Conservation (phyloP, 352 stramenopile species). For the Phytophthora syringae region DNA sequence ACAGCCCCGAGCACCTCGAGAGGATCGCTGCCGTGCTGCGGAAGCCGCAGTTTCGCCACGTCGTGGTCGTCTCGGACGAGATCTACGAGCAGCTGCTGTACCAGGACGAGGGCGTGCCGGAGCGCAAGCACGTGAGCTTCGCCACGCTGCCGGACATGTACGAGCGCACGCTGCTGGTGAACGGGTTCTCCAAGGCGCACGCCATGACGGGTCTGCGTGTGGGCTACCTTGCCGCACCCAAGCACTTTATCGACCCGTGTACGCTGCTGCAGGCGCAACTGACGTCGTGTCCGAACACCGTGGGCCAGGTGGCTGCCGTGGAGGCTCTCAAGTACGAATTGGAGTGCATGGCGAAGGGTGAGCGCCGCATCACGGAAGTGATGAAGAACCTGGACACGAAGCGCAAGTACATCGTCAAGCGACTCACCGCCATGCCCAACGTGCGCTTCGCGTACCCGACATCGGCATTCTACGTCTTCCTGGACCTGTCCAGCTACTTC, state of each 20-base stretch:
- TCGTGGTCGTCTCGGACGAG: conserved; percentile 93
- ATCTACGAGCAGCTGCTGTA: conserved; percentile 98
- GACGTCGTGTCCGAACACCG: conserved; percentile 93
- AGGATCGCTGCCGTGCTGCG: conserved; percentile 62
- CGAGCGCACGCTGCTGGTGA: conserved; percentile 93
- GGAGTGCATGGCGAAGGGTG: conserved; percentile 58
- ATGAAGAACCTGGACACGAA: conserved; percentile 78
- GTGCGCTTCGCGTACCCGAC: conserved; percentile 88
- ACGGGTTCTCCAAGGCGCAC: conserved; percentile 97
- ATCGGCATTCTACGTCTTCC: conserved; percentile 96
- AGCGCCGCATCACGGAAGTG: conserved; percentile 60
- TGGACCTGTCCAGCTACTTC: conserved; percentile 90
- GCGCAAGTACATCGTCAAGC: conserved; percentile 90
- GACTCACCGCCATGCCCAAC: conserved; percentile 85
- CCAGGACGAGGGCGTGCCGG: conserved; percentile 67
- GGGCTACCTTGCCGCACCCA: conserved; percentile 89
- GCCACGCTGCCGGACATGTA: conserved; percentile 86
- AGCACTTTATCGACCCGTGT: conserved; percentile 84
- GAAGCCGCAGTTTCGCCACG: conserved; percentile 70
- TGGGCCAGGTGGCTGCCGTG: conserved; percentile 92
- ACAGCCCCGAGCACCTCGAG: conserved; percentile 62
- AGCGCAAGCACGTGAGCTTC: conserved; percentile 72
- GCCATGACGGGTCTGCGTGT: conserved; percentile 97
- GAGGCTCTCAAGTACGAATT: conserved; percentile 90
- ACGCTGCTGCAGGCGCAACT: conserved; percentile 96